Percentiles rank a stretch among this genome's conserved stretches.
Conservation (phyloP, 2,329 filamentous ascomycete genomes). For the Sarocladiaceae sp. region DNA sequence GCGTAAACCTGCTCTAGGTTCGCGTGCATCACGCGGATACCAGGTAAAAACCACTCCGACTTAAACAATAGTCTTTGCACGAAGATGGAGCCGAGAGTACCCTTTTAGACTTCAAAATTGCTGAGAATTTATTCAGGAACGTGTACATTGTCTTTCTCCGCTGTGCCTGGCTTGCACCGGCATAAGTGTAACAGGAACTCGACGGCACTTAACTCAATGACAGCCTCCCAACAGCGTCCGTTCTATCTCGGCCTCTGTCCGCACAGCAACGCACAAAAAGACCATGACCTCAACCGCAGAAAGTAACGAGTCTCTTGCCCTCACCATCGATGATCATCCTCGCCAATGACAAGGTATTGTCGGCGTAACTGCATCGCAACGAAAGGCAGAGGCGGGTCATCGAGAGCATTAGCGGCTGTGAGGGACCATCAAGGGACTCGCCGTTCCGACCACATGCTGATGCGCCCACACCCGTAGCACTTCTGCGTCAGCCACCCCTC, state of each 20-base stretch:
- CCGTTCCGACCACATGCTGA: not conserved
- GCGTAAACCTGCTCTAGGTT: not conserved
- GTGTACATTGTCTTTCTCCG: too few relatives aligned
- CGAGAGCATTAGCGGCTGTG: constrained; percentile 3
- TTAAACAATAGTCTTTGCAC: not conserved
- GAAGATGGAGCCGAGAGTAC: not conserved
- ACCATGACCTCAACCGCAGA: constrained; percentile 4
- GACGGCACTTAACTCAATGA: too few relatives aligned
- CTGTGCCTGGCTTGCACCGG: too few relatives aligned
- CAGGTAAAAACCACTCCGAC: not conserved
- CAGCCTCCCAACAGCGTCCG: not conserved
- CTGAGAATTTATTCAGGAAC: too few relatives aligned
- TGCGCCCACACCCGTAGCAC: not conserved
- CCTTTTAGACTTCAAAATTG: not conserved
- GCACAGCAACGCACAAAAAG: not conserved
- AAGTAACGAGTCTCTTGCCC: not conserved
- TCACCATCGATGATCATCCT: not conserved
- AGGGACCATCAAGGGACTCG: constrained; percentile 10
- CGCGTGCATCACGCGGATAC: not conserved
- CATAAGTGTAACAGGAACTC: too few relatives aligned
- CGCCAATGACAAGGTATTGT: not conserved
- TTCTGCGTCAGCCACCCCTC: not conserved
- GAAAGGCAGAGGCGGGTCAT: constrained; percentile 6
- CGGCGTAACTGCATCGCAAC: not conserved
- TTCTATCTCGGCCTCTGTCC: not conserved